A percentile compares a stretch with the other conserved stretches of the same genome.
Conservation (phyloP, 805 yeast genomes). For the Suhomyces xylopsoci region DNA sequence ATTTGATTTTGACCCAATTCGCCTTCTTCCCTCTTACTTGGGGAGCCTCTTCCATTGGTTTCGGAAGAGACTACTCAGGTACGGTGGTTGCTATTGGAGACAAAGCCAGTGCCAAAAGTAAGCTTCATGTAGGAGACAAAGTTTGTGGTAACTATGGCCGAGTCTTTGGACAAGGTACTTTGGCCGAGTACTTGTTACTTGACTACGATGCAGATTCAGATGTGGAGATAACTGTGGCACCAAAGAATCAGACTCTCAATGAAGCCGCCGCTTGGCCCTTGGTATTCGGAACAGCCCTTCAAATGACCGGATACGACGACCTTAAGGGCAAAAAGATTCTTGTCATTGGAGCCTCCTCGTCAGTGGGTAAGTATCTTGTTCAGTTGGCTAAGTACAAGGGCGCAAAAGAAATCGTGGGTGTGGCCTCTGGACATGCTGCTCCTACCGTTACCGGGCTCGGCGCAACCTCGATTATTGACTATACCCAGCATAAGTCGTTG, state of each 20-base stretch:
- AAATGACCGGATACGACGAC: constrained; percentile 29
- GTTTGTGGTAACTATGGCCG: constrained; percentile 25
- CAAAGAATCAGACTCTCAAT: constrained; percentile 40
- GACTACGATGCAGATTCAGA: constrained; percentile 29
- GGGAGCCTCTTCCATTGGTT: constrained; percentile 16
- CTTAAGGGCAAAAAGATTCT: constrained; percentile 48
- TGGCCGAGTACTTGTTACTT: constrained; percentile 45
- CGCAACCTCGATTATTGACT: constrained; percentile 57
- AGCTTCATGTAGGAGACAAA: constrained; percentile 26
- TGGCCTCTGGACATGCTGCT: constrained; percentile 51
- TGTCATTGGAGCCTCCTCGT: constrained; percentile 71
- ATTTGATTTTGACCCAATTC: constrained; percentile 19
- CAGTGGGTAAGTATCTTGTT: constrained; percentile 57
- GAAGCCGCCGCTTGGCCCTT: constrained; percentile 69
- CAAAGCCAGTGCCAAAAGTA: constrained; percentile 14
- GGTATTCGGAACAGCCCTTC: constrained; percentile 61
- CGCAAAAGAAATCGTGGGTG: constrained; percentile 52
- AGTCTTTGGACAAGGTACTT: constrained; percentile 34
- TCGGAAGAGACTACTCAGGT: constrained; percentile 35
- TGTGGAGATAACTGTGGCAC: constrained; percentile 44
- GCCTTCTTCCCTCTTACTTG: constrained; percentile 9
- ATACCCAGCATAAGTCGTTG: constrained; percentile 41
- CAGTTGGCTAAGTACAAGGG: constrained; percentile 53
- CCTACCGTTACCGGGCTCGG: constrained; percentile 48
- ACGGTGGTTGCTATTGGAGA: constrained; percentile 29